Evolutionary conservation across 1,139 yeast species (phyloP).

Genomic region (Candida labiduridarum): DNA sequence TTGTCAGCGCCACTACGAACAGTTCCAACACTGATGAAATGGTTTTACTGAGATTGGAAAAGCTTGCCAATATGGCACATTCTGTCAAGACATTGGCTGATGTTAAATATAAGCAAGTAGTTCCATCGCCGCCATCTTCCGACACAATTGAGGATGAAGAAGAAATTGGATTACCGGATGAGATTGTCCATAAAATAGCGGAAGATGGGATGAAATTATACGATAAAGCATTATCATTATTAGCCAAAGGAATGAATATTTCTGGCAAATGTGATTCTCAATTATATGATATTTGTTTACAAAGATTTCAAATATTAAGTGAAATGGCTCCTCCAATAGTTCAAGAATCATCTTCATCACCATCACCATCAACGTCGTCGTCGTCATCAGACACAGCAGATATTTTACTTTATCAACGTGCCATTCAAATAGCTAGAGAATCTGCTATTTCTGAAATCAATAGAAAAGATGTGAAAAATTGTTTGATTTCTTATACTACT

Average conservation of each 20-base stretch:
- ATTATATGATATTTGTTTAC: background rate
- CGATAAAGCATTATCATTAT: slow-evolving; percentile 76
- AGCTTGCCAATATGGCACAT: slow-evolving; percentile 85
- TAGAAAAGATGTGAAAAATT: slow-evolving; percentile 73
- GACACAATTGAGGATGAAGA: slow-evolving; percentile 43
- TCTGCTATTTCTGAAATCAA: slow-evolving; percentile 89
- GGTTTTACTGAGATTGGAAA: slow-evolving; percentile 59
- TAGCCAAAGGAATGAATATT: slow-evolving; percentile 82
- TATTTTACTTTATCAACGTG: slow-evolving; percentile 85
- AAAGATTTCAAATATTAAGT: background rate
- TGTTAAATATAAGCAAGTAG: slow-evolving; percentile 81
- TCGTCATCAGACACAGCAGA: slow-evolving; percentile 49
- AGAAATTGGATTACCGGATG: slow-evolving; percentile 49
- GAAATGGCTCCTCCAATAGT: background rate
- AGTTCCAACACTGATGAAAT: slow-evolving; percentile 30
- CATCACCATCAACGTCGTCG: too few relatives aligned
- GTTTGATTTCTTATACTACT: slow-evolving; percentile 87
- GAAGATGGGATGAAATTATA: slow-evolving; percentile 87
- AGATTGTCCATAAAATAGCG: slow-evolving; percentile 61
- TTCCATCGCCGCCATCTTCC: slow-evolving; percentile 73
- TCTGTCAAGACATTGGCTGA: slow-evolving; percentile 89
- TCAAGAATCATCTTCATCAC: background rate
- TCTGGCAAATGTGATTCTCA: slow-evolving; percentile 64
- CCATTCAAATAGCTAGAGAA: slow-evolving; percentile 85
- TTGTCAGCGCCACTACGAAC: slow-evolving; percentile 22